Base-by-base conservation (phyloP, 1,284 basidiomycete species). In the Erythrobasidium hasegawianum region DNA sequence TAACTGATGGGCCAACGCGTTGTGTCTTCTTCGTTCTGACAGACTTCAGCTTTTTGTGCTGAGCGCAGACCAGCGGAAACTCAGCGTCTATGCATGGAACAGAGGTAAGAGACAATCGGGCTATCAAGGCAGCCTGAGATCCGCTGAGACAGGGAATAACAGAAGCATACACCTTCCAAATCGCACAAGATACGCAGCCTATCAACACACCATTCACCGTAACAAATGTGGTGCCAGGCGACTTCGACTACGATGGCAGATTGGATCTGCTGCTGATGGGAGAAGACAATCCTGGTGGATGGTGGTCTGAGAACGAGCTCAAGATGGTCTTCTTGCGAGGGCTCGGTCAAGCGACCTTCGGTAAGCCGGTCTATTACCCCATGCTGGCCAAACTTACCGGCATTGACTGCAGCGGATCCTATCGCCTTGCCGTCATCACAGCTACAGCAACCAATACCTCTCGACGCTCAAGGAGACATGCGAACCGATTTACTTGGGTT, bases 161-260 rank as follows among this genome's bases (percentile, higher is more conserved):
- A 88, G 86, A 84, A 40, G 76, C 78, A n/a, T 91, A 88, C 73
- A 69, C 72, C 0, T 92, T 86, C 75, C 72, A 79, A 40, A 80
- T 83, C 71, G 80, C 81, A n/a, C 78, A 79, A 27, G 81, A 70
- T 71, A 20, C 77, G 71, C 68, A 71, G 64, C 29, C 69, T 64
- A 66, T 78, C 64, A 52, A 74, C 60, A 70, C 71, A 0, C 55
- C 58, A 18, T 72, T 68, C 39, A 71, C 75, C 14, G 74, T 80
- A 59, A 71, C 71, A 69, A 97, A 96, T 75, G 86, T 94, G 47
- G 83, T 97, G 0, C 92, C 94, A 0, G 89, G 89, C 20, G 95
- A 98, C 78, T 94, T 89, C 75, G 89, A 93, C 29, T 89, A 92
- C 75, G 88, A 94, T 69, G 95, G 95, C 10, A 86, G 85, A 73